These are phyloP conservation scores for Linum tenue DNA, from an alignment of 345 rosid genomes.

Conservation along the genomic window DNA sequence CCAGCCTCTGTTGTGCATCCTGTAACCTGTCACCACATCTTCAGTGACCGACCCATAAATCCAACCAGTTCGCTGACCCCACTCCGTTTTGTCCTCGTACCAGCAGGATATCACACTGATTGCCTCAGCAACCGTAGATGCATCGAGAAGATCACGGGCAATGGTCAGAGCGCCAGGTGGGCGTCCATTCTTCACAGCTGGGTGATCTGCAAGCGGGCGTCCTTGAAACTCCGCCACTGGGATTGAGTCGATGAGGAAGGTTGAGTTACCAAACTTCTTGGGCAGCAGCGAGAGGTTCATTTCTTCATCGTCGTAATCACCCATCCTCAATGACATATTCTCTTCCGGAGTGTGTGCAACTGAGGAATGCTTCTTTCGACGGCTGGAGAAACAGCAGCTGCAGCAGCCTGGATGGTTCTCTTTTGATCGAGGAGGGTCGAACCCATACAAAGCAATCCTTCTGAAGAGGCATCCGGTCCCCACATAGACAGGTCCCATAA, in stretches of 20 bases:
- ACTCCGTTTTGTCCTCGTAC: slow-evolving; percentile 98
- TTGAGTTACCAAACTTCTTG: slow-evolving; percentile 79
- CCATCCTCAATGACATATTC: slow-evolving; percentile 71
- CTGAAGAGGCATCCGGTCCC: slow-evolving; percentile 98
- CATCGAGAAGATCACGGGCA: slow-evolving; percentile 88
- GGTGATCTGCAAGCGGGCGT: slow-evolving; percentile 97
- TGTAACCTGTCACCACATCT: slow-evolving; percentile 94
- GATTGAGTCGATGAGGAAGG: slow-evolving; percentile 74
- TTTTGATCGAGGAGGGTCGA: slow-evolving; percentile 78
- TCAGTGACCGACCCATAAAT: slow-evolving; percentile 98
- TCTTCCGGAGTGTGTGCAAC: slow-evolving; percentile 51
- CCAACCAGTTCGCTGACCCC: slow-evolving; percentile 98
- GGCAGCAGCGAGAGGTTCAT: slow-evolving; percentile 65
- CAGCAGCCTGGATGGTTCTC: slow-evolving; percentile 57
- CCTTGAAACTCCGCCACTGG: slow-evolving; percentile 95
- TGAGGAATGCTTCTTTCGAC: slow-evolving; percentile 45
- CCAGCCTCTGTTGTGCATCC: slow-evolving; percentile 99
- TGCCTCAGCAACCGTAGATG: slow-evolving; percentile 93
- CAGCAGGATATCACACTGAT: slow-evolving; percentile 96
- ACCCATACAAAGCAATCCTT: slow-evolving; percentile 85
- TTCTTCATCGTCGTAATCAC: slow-evolving; percentile 81
- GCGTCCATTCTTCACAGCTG: slow-evolving; percentile 84
- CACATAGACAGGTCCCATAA: slow-evolving; percentile 95
- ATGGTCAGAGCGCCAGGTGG: slow-evolving; percentile 90
- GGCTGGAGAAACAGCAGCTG: slow-evolving; percentile 57